Base-by-base conservation (phyloP, 73 alveolate genomes). In the Paraurostyla sp. region DNA sequence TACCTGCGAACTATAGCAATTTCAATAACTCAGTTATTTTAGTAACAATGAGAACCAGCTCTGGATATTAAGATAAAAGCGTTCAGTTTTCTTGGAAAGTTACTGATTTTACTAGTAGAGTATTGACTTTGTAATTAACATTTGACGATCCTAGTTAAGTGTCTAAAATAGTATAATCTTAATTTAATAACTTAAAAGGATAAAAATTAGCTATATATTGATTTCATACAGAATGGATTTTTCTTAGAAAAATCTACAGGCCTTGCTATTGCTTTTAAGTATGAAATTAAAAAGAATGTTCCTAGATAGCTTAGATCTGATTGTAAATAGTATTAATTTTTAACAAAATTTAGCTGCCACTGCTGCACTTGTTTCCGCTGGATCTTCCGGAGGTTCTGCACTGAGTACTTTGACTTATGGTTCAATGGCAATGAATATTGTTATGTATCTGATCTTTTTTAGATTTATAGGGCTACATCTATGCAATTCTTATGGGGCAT, bases 401-500 rank as follows among this genome's bases (percentile, higher is more conserved):
- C 33, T 78, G 40, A 52, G 65, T 40, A 25, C 62, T 4, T 7
- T 78, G 43, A 78, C 52, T 58, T 51, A 43, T 78, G 89, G 89
- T 30, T 7, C 48, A 11, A 6, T 78, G 49, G 89, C 89, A 0
- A 20, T 78, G 54, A 78, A 78, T 54, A 20, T 78, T 30, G 78
- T 78, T 4, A 51, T 78, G 85, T 69, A 69, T 35, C 11, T 36
- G 9, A 11, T 18, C 11, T 42, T n/a, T 36, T 41, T 42, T 3
- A n/a, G 7, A 35, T 69, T 69, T 33, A 36, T 69, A 69, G 85
- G 78, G 76, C 89, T 16, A 78, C 89, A 16, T 78, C 89, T 9
- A 58, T 78, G n/a, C 33, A 56, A 3, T 3, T 78, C 18, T 43
- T 78, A 3, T 78, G 89, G 89, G 89, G 89, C 29, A 78, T 78